Base-by-base conservation (phyloP, 1,139 yeast genomes). In the Suhomyces kunorum region DNA sequence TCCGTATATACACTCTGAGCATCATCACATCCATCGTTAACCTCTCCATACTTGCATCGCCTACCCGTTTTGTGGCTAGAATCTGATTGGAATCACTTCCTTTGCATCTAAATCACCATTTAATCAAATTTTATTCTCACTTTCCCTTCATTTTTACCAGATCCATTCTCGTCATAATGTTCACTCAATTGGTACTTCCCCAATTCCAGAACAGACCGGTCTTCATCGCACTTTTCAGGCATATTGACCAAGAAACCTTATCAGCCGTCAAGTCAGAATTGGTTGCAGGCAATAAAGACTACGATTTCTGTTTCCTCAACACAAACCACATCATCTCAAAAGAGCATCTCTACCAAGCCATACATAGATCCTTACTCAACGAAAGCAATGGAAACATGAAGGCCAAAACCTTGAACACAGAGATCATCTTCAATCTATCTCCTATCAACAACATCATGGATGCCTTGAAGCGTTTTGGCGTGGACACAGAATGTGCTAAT, bases 391-490 rank as follows among this genome's bases (percentile, higher is more conserved):
- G 52, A 3, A 47, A 53, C 15, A 65, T 63, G 66, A 62, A 59
- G 45, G 72, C 78, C 26, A 68, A 67, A 34, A 63, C 74, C 1
- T 54, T 72, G 39, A 63, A 71, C 46, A 65, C 77, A 0, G 77
- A 72, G 46, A 66, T 71, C 26, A 63, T 72, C 17, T 62, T 65
- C 47, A 68, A 62, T 45, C 58, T 72, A 43, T 67, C 73, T 4
- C 76, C 77, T 2, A 59, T 66, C 12, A 72, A 71, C 54, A 71
- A 69, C 44, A 68, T 72, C 33, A 59, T 63, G 58, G 76, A 72
- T 42, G 74, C 77, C 1, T 57, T 72, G 45, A 64, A 59, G 39
- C 49, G 66, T 40, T 72, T 72, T 51, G 77, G 77, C 1, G 61
- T 72, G 13, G 71, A 66, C 49, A 58, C 58, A 12, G 46, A 51